Percentiles rank a stretch among this genome's conserved stretches.
phyloP scores from a whole-genome alignment of 257 asterid genomes.

The Echium plantagineum region DNA sequence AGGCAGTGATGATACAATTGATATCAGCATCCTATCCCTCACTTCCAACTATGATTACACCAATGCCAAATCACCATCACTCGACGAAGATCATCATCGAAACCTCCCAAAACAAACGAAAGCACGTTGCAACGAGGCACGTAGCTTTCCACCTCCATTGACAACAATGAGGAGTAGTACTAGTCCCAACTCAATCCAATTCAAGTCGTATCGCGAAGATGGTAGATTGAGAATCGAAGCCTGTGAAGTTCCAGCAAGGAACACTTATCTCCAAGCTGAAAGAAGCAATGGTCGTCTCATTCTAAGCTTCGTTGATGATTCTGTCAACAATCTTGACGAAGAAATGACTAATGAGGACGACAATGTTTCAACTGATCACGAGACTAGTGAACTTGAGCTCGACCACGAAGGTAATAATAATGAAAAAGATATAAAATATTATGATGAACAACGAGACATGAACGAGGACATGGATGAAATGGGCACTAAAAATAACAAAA shows the following conservation, averaged over 20 bases:
- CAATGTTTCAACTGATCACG: slow-evolving; percentile 8
- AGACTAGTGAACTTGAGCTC: background rate
- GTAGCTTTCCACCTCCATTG: slow-evolving; percentile 79
- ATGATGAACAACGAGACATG: slow-evolving; percentile 2
- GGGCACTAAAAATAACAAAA: slow-evolving; percentile 13
- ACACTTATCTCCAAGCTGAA: slow-evolving; percentile 47
- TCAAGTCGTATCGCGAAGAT: slow-evolving; percentile 46
- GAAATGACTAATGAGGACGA: slow-evolving; percentile 5
- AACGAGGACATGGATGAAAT: slow-evolving; percentile 18
- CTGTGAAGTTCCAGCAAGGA: slow-evolving; percentile 41
- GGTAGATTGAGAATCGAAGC: slow-evolving; percentile 68
- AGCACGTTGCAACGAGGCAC: background rate
- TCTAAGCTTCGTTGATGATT: slow-evolving; percentile 23
- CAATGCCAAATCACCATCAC: background rate
- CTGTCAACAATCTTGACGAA: slow-evolving; percentile 7
- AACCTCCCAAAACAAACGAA: slow-evolving; percentile 1
- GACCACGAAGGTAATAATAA: slow-evolving; percentile 8
- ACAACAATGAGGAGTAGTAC: slow-evolving; percentile 72
- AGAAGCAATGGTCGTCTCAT: slow-evolving; percentile 68
- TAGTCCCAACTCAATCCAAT: slow-evolving; percentile 37
- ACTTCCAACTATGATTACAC: background rate
- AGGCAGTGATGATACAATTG: slow-evolving; percentile 41
- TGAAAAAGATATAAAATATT: background rate
- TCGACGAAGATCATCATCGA: background rate
- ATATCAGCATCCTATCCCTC: slow-evolving; percentile 30